Conservation (phyloP, 768 basidiomycete species). For the Psilocybe tampanensis region DNA sequence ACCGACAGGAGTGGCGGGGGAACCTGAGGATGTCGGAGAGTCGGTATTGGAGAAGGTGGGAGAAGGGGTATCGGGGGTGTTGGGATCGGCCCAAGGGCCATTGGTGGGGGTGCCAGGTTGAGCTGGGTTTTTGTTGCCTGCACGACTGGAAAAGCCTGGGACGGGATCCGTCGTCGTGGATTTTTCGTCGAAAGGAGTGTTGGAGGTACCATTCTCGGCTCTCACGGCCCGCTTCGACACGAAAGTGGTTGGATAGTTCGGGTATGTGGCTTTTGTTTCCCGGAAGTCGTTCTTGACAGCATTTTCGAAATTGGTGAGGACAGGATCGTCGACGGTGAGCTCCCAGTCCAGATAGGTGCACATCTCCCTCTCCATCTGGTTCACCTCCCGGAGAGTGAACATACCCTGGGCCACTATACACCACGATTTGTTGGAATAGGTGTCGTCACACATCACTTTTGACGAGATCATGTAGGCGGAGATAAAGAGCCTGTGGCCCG, state of each 20-base stretch:
- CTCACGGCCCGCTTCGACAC: constrained; percentile 62
- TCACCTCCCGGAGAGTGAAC: constrained; percentile 86
- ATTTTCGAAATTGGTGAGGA: constrained; percentile 60
- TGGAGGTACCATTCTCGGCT: constrained; percentile 40
- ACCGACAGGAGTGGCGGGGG: constrained; percentile 59
- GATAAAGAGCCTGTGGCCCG: constrained; percentile 87
- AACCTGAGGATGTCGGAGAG: constrained; percentile 63
- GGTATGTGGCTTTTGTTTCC: constrained; percentile 53
- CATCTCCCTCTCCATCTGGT: constrained; percentile 97
- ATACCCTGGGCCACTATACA: constrained; percentile 86
- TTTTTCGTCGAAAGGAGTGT: constrained; percentile 44
- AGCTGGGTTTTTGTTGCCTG: constrained; percentile 26
- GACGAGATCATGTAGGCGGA: constrained; percentile 93
- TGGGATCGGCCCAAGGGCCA: constrained; percentile 27
- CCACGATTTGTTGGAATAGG: constrained; percentile 94
- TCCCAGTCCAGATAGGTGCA: constrained; percentile 93
- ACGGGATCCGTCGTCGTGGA: constrained; percentile 48
- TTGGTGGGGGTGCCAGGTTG: constrained; percentile 19
- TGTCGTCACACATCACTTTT: constrained; percentile 93
- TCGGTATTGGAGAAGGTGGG: constrained; percentile 53
- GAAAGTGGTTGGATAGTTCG: constrained; percentile 61
- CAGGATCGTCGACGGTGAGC: constrained; percentile 69
- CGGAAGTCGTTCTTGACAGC: constrained; percentile 64
- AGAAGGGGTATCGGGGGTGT: constrained; percentile 56
- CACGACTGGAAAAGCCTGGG: constrained; percentile 43